Conservation (phyloP, 2,329 filamentous ascomycete genomes). For the Polytolypa hystricis region DNA sequence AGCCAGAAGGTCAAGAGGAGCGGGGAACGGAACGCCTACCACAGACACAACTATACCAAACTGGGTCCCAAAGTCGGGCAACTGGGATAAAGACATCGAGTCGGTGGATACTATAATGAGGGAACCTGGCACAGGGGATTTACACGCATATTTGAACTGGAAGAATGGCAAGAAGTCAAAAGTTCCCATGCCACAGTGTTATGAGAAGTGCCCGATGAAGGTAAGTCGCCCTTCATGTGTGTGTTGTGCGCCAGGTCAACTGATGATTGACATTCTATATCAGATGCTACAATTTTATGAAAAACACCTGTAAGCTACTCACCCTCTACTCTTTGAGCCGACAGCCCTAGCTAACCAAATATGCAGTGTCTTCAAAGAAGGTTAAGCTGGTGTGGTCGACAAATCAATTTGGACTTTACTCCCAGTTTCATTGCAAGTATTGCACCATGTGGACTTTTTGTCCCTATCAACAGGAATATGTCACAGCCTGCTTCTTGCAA, state of each 20-base stretch:
- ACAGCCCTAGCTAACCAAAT: constrained; percentile 12
- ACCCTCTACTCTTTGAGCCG: too few relatives aligned
- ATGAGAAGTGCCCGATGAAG: constrained; percentile 33
- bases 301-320: constrained; percentile 36
- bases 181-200: constrained; percentile 30
- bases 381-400: constrained; percentile 9
- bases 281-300: constrained; percentile 42
- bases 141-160: constrained; percentile 33
- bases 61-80: constrained; percentile 31
- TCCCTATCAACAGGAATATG: too few relatives aligned
- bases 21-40: constrained; percentile 14
- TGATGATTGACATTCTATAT: too few relatives aligned
- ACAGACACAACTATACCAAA: constrained; percentile 14
- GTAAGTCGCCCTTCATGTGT: constrained; percentile 15
- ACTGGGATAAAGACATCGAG: constrained; percentile 34
- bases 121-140: constrained; percentile 20
- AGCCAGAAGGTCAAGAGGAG: constrained; percentile 18
- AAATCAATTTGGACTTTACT: too few relatives aligned
- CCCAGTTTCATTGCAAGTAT: too few relatives aligned
- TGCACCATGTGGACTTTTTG: too few relatives aligned
- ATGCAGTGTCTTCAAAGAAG: constrained; percentile 27
- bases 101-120: constrained; percentile 34
- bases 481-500: too few relatives aligned
- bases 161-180: constrained; percentile 35
- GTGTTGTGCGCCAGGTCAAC: too few relatives aligned